These are phyloP conservation scores for Saccharomyces hybrid DNA, from an alignment of 1,139 yeast species.

Conservation along the genomic window DNA sequence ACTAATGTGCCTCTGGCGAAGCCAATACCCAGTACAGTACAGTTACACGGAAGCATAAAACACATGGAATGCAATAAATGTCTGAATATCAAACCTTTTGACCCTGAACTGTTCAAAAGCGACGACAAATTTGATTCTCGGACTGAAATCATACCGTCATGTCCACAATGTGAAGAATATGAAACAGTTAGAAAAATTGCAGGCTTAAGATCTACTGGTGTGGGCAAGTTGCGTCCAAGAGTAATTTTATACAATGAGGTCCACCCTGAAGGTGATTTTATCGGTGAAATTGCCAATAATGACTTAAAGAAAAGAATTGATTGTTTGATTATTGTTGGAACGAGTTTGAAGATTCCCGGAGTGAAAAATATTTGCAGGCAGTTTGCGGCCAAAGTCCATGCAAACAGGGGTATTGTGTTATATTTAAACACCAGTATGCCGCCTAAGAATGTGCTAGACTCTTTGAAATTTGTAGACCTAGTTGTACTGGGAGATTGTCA, in stretches of 20 bases:
- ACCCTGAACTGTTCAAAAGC: constrained; percentile 36
- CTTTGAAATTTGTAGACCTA: constrained; percentile 47
- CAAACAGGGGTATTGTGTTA: constrained; percentile 47
- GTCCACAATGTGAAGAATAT: constrained; percentile 51
- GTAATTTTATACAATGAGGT: constrained; percentile 80
- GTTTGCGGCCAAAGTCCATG: constrained; percentile 59
- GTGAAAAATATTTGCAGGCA: constrained; percentile 69
- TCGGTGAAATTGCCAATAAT: constrained; percentile 62
- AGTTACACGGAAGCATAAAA: constrained; percentile 72
- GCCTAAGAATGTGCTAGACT: constrained; percentile 41
- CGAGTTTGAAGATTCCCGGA: constrained; percentile 81
- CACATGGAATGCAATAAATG: constrained; percentile 73
- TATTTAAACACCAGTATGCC: constrained; percentile 54
- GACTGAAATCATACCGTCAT: constrained; percentile 38
- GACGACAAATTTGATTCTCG: constrained; percentile 16
- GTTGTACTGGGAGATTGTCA: constrained; percentile 58
- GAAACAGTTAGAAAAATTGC: constrained; percentile 44
- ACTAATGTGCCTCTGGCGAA: constrained; percentile 42
- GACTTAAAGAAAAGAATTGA: constrained; percentile 68
- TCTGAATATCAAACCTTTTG: constrained; percentile 40
- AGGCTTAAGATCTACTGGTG: constrained; percentile 69
- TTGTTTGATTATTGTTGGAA: constrained; percentile 75
- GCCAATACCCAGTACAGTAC: constrained; percentile 52
- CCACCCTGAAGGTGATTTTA: constrained; percentile 80
- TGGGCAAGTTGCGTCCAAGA: constrained; percentile 73